Conservation (phyloP, 2,329 filamentous ascomycete species). For the Cucurbitaria berberidis region DNA sequence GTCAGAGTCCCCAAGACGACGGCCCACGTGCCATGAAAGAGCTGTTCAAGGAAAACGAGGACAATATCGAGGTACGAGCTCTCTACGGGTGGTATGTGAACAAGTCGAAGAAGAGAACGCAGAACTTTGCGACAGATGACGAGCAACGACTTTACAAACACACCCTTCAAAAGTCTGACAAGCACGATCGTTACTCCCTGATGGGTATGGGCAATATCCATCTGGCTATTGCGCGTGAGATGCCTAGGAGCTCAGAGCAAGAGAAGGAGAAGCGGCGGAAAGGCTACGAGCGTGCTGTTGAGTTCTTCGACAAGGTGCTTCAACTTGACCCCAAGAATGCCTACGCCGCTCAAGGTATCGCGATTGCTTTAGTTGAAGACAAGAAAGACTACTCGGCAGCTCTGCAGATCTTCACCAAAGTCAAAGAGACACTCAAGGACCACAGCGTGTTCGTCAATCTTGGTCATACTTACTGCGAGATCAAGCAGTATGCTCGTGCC, state of each 20-base stretch:
- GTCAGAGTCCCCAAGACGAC: conserved; percentile 79
- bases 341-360: conserved; percentile 93
- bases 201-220: conserved; percentile 98
- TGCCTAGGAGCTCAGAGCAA: conserved; percentile 86
- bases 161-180: conserved; percentile 85
- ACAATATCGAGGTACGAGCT: conserved; percentile 88
- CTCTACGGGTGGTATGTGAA: conserved; percentile 96
- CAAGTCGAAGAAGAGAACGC: conserved; percentile 80
- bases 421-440: conserved; percentile 89
- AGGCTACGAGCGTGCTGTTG: conserved; percentile 88
- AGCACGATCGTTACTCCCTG: conserved; percentile 96
- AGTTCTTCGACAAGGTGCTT: conserved; percentile 97
- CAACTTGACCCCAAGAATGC: conserved; percentile 95
- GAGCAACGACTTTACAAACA: conserved; percentile 97
- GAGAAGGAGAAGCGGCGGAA: conserved; percentile 91
- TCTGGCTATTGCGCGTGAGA: conserved; percentile 85
- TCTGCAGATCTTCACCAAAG: conserved; percentile 85
- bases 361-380: conserved; percentile 92
- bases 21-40: conserved; percentile 85
- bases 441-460: conserved; percentile 89
- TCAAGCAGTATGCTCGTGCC: conserved; percentile 87
- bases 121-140: conserved; percentile 83
- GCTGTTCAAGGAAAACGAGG: conserved; percentile 81
- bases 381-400: conserved; percentile 86
- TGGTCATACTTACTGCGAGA: conserved; percentile 88